phyloP scores from a whole-genome alignment of 331 rosid genomes.

The Saraca asoca region DNA sequence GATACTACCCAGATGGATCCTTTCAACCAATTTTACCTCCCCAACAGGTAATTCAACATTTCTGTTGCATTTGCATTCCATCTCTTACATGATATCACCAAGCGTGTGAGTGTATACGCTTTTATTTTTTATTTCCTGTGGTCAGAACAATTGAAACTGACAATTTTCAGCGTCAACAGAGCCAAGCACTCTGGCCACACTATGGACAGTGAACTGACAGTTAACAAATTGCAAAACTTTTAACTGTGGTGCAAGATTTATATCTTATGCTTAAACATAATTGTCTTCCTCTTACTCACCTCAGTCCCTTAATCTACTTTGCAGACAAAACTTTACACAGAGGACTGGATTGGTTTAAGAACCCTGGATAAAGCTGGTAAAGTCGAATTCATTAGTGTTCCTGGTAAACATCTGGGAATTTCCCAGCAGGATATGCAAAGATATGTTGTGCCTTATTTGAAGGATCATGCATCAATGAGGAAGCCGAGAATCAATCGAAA shows the following conservation, averaged over 20 bases:
- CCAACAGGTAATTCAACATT: constrained; percentile 44
- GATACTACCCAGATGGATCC: constrained; percentile 78
- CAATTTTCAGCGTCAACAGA: no score
- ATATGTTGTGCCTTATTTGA: constrained; percentile 66
- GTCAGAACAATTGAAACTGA: no score
- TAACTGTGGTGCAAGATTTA: no score
- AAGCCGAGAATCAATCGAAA: neutral
- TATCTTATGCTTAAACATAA: neutral
- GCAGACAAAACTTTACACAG: constrained; percentile 80
- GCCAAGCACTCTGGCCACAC: no score
- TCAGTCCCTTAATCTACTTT: neutral
- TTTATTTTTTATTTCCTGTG: no score
- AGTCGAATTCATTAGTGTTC: constrained; percentile 62
- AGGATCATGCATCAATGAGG: neutral
- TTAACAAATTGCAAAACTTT: no score
- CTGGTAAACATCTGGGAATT: constrained; percentile 70
- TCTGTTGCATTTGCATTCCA: no score
- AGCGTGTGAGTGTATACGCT: no score
- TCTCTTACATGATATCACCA: no score
- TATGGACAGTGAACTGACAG: no score
- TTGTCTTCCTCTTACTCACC: no score
- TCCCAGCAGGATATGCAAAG: constrained; percentile 55
- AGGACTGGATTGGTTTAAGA: constrained; percentile 91
- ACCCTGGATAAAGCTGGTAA: constrained; percentile 74
- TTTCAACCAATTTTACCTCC: constrained; percentile 67